Evolutionary conservation across 306 rosid species (phyloP), one percentile per base, ranked within the genome.

Genomic region (Styphnolobium japonicum): DNA sequence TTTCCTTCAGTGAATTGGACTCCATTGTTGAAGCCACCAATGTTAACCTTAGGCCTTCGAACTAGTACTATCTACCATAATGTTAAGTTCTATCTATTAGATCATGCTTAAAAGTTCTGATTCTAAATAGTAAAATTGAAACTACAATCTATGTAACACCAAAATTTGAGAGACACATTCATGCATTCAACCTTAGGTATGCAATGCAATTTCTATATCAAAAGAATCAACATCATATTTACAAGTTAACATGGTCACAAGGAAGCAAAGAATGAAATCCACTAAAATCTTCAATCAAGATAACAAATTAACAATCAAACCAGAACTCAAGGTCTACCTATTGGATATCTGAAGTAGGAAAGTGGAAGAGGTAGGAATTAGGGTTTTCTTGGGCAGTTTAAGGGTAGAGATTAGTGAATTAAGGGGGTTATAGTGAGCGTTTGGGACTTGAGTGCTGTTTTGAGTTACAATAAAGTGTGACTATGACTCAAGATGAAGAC

Each of bases 1-100:
- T 92, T 67, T 91, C 98, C 85, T 87, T 89, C 15, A 87, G 87
- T 1, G 97, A 90, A 58, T 63, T 84, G 9, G 90, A 85, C 48
- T 83, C 86, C 75, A 73, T 80, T 33, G 62, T 42, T 62, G 80
- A 83, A 60, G 67, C 46, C 12, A 75, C 61, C 88, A 85, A 86
- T 52, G 25, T 33, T 58, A 78, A 83, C 70, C 51, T 76, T 46
- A 22, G 22, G 67, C 86, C 75, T 75, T 18, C 6, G 65, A n/a
- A n/a, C n/a, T n/a, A n/a, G n/a, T n/a, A 56, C 58, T 19, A 22
- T 77, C 73, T 80, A 81, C 7, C 48, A 75, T 1, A n/a, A 67
- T 27, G 67, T 71, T 31, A 46, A 71, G 19, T 42, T n/a, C n/a
- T n/a, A n/a, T 82, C 21, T 0, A 66, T 71, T 6, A 79, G 68